These are phyloP conservation scores for Trichophyton verrucosum DNA, from an alignment of 2,329 filamentous ascomycete genomes.

Conservation along the genomic window DNA sequence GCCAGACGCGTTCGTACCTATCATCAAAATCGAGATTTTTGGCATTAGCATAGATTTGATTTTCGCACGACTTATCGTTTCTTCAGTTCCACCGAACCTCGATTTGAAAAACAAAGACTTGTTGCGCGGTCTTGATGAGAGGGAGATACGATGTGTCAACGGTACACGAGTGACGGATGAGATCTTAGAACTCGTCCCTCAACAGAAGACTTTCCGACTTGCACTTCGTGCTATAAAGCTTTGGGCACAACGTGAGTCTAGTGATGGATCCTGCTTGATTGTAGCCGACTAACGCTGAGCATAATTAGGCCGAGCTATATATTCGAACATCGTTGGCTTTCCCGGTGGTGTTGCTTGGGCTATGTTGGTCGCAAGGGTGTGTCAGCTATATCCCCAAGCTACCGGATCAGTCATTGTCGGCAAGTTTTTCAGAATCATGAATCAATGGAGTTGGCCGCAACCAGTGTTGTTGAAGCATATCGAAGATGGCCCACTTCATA, in stretches of 20 bases:
- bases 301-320: slow-evolving; percentile 59
- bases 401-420: slow-evolving; percentile 76
- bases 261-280: neutral
- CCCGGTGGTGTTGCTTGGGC: slow-evolving; percentile 96
- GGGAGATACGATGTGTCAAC: slow-evolving; percentile 78
- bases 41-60: slow-evolving; percentile 94
- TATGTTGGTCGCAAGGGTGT: slow-evolving; percentile 90
- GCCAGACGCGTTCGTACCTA: slow-evolving; percentile 82
- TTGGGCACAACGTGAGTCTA: slow-evolving; percentile 64
- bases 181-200: slow-evolving; percentile 76
- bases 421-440: slow-evolving; percentile 90
- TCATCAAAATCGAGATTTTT: slow-evolving; percentile 89
- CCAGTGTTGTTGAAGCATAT: slow-evolving; percentile 85
- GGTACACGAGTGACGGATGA: slow-evolving; percentile 91
- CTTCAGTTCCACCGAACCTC: slow-evolving; percentile 59
- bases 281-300: neutral
- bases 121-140: slow-evolving; percentile 73
- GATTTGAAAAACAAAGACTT: slow-evolving; percentile 72
- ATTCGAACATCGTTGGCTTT: slow-evolving; percentile 92
- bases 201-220: slow-evolving; percentile 77
- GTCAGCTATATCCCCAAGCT: slow-evolving; percentile 89
- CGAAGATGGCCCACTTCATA: slow-evolving; percentile 66
- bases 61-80: slow-evolving; percentile 62
- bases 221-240: slow-evolving; percentile 88
- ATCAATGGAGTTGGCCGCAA: slow-evolving; percentile 83